phyloP scores from a whole-genome alignment of 352 stramenopile genomes.

The Globisporangium paddicum region DNA sequence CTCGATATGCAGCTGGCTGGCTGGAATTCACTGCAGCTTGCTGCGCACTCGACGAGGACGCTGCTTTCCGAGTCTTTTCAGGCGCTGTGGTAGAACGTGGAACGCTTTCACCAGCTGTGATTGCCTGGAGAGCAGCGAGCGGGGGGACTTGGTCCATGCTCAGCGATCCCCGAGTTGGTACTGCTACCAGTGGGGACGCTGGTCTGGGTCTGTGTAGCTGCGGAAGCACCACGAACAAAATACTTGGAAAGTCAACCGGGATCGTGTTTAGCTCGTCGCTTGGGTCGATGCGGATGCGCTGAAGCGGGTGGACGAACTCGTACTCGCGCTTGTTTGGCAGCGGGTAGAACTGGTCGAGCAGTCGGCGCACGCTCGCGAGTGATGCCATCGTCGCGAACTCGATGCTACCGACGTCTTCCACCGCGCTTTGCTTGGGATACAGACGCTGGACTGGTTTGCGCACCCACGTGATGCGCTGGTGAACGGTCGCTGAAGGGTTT shows the following conservation, averaged over 20 bases:
- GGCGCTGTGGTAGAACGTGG: background rate
- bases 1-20: conserved; percentile 6
- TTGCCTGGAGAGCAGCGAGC: background rate
- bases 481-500: background rate
- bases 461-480: conserved; percentile 18
- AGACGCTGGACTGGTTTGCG: conserved; percentile 13
- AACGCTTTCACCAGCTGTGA: background rate
- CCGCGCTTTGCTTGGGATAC: background rate
- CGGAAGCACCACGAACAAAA: conserved; percentile 8
- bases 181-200: background rate
- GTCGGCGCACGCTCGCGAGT: conserved; percentile 19
- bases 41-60: background rate
- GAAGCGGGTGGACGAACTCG: conserved; percentile 21
- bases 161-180: background rate
- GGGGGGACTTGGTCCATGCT: background rate
- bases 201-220: background rate
- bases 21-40: too few relatives aligned
- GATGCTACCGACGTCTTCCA: conserved; percentile 15
- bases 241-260: conserved; percentile 5
- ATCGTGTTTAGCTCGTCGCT: conserved; percentile 11
- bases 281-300: conserved; percentile 3
- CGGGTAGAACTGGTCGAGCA: conserved; percentile 30
- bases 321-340: conserved; percentile 19
- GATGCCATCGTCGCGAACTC: conserved; percentile 23
- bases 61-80: background rate